phyloP scores from a whole-genome alignment of 78 protist genomes.

The Andalucia godoyi region DNA sequence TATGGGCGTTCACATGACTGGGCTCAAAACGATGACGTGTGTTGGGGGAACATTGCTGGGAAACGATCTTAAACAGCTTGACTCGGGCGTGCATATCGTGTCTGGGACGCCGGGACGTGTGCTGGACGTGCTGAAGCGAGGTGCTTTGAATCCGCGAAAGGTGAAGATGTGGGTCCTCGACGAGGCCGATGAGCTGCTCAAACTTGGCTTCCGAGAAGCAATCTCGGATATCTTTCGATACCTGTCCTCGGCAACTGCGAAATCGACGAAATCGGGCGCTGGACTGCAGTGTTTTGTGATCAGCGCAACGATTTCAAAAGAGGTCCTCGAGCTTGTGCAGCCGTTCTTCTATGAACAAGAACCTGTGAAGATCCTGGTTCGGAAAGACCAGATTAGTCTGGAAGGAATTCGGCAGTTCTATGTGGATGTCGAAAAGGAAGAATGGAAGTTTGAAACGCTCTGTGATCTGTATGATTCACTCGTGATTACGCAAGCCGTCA shows the following conservation, averaged over 20 bases:
- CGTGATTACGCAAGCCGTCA: conserved; percentile 87
- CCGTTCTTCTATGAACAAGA: too few species aligned
- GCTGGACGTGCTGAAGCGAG: not conserved
- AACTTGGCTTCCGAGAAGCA: conserved; percentile 66
- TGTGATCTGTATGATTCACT: conserved; percentile 95
- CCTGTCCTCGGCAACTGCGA: conserved; percentile 68
- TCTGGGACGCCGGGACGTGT: conserved; percentile 97
- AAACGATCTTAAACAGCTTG: not conserved
- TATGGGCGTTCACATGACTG: too few species aligned
- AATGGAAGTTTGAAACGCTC: conserved; percentile 98
- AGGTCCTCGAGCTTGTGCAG: not conserved
- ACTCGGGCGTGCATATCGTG: conserved; percentile 78
- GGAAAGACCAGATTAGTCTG: conserved; percentile 94
- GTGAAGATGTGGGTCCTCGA: conserved; percentile 91
- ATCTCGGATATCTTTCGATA: conserved; percentile 90
- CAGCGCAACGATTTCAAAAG: too few species aligned
- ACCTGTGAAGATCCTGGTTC: conserved; percentile 86
- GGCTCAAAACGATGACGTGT: too few species aligned
- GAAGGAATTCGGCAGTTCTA: conserved; percentile 93
- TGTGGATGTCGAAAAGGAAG: conserved; percentile 92
- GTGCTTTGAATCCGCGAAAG: conserved; percentile 18
- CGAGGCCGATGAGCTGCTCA: conserved; percentile 99
- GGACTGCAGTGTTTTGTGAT: too few species aligned
- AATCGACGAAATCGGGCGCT: too few species aligned
- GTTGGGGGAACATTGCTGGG: conserved; percentile 7